Evolutionary conservation across 2,329 filamentous ascomycete genomes (phyloP), one percentile per base, ranked within the genome.

Genomic region (Fusarium sp.): DNA sequence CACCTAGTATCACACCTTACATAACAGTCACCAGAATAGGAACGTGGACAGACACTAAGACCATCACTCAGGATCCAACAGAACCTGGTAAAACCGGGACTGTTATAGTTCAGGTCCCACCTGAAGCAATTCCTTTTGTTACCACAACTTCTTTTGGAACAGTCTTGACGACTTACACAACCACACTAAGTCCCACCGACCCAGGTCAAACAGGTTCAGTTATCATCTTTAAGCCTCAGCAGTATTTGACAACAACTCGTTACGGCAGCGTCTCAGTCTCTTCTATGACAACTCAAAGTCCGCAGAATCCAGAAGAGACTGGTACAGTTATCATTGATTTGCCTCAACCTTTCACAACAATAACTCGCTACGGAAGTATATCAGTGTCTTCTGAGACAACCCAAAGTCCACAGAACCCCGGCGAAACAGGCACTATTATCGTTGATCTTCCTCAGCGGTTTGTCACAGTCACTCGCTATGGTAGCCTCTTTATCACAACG

Each of bases 101-200:
- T 28, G 28, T 62, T 6, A 17, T 52, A 13, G 13, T 62, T 9
- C 24, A 51, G 7, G 11, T 52, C 3, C 45, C 54, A 5, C 42
- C 54, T 22, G 19, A 6, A 2, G 2, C 40, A 21, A 19, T 28
- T 24, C 26, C 39, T 11, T 59, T 59, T 34, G 11, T 65, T 3
- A 65, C 60, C 4, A 52, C 22, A 7, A 65, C 52, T 0, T 52
- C 62, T 3, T 65, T 46, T 2, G 60, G 26, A 4, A 19, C 19
- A 2, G 7, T 28, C 15, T 24, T 40, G 3, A 24, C 21, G 0
- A 15, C 15, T 1, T 65, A 59, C 6, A 24, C 52, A 1, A 59
- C 36, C 3, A 65, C 61, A 3, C 1, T 64, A 0, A 10, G 2
- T 0, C 59, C 61, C 1, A 51, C 28, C 1, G 1, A 6, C 1